phyloP scores from a whole-genome alignment of 441 rosid genomes.

The Kokia cookei region DNA sequence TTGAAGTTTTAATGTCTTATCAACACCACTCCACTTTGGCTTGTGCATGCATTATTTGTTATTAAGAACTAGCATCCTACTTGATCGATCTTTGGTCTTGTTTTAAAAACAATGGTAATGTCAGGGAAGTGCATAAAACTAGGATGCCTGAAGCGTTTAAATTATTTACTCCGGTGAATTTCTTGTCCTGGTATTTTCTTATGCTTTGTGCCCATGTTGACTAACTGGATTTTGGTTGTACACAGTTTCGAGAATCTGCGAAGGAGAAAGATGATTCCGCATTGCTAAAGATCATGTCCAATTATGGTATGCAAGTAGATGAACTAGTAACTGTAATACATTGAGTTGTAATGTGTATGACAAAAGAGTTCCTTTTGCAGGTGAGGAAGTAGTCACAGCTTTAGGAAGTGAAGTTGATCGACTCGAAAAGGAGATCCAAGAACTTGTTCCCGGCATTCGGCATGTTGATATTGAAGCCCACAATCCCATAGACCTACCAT shows the following conservation, averaged over 20 bases:
- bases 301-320: slow-evolving; percentile 52
- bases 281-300: slow-evolving; percentile 76
- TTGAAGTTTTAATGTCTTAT: neutral
- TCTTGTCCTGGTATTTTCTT: neutral
- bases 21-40: neutral
- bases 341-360: neutral
- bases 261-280: slow-evolving; percentile 54
- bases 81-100: too few species aligned
- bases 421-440: slow-evolving; percentile 90
- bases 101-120: too few species aligned
- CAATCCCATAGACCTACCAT: slow-evolving; percentile 53
- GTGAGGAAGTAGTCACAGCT: slow-evolving; percentile 97
- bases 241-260: slow-evolving; percentile 78
- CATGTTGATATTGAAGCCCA: slow-evolving; percentile 99
- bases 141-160: too few species aligned
- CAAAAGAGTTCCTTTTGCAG: slow-evolving; percentile 27
- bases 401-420: slow-evolving; percentile 95
- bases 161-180: too few species aligned
- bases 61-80: too few species aligned
- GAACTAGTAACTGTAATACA: neutral
- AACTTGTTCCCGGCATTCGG: slow-evolving; percentile 91
- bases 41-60: neutral
- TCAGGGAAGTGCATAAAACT: too few species aligned
- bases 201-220: neutral
- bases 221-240: slow-evolving; percentile 8